Evolutionary conservation across 2,329 filamentous ascomycete genomes (phyloP).

Genomic region (Alternaria triticimaculans): DNA sequence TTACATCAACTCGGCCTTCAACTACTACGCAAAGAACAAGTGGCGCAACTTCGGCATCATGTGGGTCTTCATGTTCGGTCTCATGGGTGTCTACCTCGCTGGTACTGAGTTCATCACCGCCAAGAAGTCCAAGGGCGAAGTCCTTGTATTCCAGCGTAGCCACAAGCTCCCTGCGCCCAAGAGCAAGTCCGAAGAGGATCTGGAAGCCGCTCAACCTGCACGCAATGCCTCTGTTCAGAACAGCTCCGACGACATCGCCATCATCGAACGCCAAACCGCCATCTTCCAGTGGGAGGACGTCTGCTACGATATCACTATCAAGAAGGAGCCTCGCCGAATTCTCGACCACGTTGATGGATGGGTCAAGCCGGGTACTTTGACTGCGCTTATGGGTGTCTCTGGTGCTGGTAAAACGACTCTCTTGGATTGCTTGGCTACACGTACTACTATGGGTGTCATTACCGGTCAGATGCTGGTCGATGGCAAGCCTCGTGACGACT

Average conservation of each 20-base stretch:
- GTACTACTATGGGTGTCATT: conserved; percentile 88
- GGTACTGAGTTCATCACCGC: conserved; percentile 56
- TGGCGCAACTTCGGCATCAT: conserved; percentile 59
- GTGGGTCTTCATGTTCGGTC: conserved; percentile 53
- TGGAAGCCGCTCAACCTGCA: conserved; percentile 45
- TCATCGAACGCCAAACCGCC: conserved; percentile 69
- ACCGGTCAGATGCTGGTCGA: conserved; percentile 87
- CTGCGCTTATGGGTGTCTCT: conserved; percentile 88
- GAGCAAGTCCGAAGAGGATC: conserved; percentile 51
- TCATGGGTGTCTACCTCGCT: conserved; percentile 52
- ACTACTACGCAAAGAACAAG: conserved; percentile 48
- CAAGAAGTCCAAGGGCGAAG: conserved; percentile 60
- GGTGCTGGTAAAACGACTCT: conserved; percentile 96
- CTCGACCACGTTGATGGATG: conserved; percentile 88
- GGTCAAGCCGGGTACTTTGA: conserved; percentile 87
- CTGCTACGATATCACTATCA: conserved; percentile 81
- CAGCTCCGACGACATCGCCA: conserved; percentile 50
- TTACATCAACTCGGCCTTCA: conserved; percentile 45
- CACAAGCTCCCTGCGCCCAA: conserved; percentile 56
- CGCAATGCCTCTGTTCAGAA: conserved; percentile 44
- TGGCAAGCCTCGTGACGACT: conserved; percentile 73
- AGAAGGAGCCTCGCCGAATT: conserved; percentile 75
- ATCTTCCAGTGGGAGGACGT: conserved; percentile 88
- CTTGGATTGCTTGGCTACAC: conserved; percentile 82
- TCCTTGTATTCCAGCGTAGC: conserved; percentile 57